A percentile compares a stretch with the other conserved stretches of the same genome.
Evolutionary conservation across 2,329 filamentous ascomycete genomes (phyloP).

Genomic region (Chaetothyriales sp.): DNA sequence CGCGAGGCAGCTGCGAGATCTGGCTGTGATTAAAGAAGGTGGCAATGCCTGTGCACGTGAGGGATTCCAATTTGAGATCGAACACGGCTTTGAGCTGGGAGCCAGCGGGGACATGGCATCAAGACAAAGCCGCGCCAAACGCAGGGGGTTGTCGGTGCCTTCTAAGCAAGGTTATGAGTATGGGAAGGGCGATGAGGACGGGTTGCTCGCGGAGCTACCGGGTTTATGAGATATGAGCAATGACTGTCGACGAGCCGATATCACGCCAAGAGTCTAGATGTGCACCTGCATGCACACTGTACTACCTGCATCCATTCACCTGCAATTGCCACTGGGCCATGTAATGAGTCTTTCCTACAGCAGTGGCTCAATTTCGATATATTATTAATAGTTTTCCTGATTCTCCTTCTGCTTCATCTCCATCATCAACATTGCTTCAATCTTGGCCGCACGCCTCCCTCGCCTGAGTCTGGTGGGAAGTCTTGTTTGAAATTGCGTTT

Average conservation of each 20-base stretch:
- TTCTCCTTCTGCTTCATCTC: no score
- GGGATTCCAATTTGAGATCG: constrained; percentile 12
- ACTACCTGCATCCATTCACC: no score
- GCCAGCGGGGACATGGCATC: constrained; percentile 15
- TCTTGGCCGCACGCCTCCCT: no score
- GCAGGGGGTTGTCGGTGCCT: background rate
- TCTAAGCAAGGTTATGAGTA: constrained; percentile 3
- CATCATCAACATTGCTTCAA: no score
- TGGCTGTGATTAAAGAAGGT: constrained; percentile 13
- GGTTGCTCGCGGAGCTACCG: constrained; percentile 11
- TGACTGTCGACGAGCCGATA: background rate
- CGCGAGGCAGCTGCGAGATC: constrained; percentile 15
- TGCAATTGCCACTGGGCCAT: no score
- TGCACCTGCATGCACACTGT: no score
- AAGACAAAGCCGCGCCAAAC: constrained; percentile 3
- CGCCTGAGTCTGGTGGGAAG: no score
- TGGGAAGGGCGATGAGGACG: constrained; percentile 12
- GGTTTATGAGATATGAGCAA: background rate
- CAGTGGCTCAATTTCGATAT: no score
- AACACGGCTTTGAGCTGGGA: constrained; percentile 12
- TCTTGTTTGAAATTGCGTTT: background rate
- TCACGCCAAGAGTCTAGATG: no score
- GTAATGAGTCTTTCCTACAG: no score
- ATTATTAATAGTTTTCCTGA: no score
- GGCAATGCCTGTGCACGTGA: constrained; percentile 18